phyloP scores from a whole-genome alignment of 495 filamentous ascomycete species.

The Podospora tetraspora region DNA sequence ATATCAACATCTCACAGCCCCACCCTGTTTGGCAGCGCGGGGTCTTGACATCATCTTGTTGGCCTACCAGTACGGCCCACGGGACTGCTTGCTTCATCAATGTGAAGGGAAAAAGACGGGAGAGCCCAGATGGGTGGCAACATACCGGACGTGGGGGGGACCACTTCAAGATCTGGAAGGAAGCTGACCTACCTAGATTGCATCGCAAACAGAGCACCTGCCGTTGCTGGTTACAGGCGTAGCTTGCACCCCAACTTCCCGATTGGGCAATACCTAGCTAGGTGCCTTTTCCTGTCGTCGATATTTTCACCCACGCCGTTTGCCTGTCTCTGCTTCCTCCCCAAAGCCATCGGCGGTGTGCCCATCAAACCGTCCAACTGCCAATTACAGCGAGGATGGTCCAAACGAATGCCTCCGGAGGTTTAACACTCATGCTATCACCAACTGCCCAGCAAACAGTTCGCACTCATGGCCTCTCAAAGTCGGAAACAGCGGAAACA shows the following conservation, averaged over 20 bases:
- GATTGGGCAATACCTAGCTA: constrained; percentile 2
- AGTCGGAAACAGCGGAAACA: not conserved
- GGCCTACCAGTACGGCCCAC: not conserved
- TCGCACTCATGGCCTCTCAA: not conserved
- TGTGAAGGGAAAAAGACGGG: not conserved
- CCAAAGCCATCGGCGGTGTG: not conserved
- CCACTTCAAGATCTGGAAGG: not conserved
- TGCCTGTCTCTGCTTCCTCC: not conserved
- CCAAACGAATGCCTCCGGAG: constrained; percentile 1
- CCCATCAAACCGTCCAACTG: constrained; percentile 1
- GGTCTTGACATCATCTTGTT: not conserved
- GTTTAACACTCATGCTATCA: constrained; percentile 7
- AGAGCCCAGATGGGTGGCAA: not conserved
- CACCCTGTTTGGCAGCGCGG: not conserved
- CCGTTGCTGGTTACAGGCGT: not conserved
- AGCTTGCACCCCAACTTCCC: not conserved
- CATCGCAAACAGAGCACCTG: not conserved
- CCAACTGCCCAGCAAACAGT: not conserved
- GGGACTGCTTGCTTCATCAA: not conserved
- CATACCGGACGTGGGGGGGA: not conserved
- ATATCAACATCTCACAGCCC: not conserved
- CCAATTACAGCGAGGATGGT: constrained; percentile 14
- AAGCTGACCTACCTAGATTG: no score
- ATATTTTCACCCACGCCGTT: not conserved
- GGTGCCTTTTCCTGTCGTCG: not conserved